A percentile compares a stretch with the other conserved stretches of the same genome.
Evolutionary conservation across 2,329 filamentous ascomycete genomes (phyloP).

Genomic region (Helotiales sp.): DNA sequence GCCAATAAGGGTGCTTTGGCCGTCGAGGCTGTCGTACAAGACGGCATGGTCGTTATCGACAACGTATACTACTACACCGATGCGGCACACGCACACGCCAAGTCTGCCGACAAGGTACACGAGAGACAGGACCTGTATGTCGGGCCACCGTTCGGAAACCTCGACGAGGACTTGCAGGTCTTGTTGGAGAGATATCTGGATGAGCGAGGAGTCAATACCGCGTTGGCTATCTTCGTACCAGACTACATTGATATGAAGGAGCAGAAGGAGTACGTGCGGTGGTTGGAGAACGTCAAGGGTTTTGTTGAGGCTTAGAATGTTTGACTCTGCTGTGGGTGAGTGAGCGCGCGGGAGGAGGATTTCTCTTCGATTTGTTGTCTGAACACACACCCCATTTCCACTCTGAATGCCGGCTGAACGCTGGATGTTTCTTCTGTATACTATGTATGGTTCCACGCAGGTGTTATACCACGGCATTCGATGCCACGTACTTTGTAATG

Average conservation of each 20-base stretch:
- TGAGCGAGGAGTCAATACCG: conserved; percentile 87
- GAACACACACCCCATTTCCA: conserved; percentile 12
- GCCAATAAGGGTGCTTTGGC: conserved; percentile 81
- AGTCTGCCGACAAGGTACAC: conserved; percentile 78
- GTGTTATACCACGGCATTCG: conserved; percentile 8
- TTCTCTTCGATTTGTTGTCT: conserved; percentile 15
- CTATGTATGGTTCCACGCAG: conserved; percentile 6
- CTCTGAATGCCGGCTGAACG: not conserved
- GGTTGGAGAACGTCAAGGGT: conserved; percentile 85
- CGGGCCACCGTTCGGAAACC: conserved; percentile 89
- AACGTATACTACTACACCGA: conserved; percentile 89
- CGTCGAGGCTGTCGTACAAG: conserved; percentile 84
- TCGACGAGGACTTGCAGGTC: conserved; percentile 94
- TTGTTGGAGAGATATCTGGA: conserved; percentile 93
- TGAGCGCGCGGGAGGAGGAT: not conserved
- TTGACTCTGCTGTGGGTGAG: not conserved
- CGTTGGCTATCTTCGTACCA: conserved; percentile 86
- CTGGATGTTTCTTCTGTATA: conserved; percentile 6
- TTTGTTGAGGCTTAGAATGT: conserved; percentile 73
- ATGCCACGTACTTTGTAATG: conserved; percentile 16
- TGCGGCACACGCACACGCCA: conserved; percentile 75
- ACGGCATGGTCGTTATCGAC: conserved; percentile 85
- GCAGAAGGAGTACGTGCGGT: conserved; percentile 93
- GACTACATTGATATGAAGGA: conserved; percentile 99
- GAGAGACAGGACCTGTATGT: conserved; percentile 79